Conservation (phyloP, 2,329 filamentous ascomycete species). For the Arthroderma sp. region DNA sequence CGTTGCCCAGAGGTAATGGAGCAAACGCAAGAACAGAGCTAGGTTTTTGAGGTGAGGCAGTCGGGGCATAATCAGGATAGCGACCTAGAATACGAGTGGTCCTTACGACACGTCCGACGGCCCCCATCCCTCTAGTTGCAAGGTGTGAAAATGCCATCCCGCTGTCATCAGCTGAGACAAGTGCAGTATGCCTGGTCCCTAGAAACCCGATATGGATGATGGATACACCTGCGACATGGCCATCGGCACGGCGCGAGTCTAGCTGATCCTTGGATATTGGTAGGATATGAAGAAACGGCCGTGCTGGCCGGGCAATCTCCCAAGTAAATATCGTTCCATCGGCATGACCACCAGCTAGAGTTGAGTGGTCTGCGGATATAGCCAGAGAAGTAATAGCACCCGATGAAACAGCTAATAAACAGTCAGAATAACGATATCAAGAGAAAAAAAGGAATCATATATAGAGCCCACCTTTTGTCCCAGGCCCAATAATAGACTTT, state of each 20-base stretch:
- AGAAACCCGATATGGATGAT: slow-evolving; percentile 91
- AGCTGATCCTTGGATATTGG: slow-evolving; percentile 57
- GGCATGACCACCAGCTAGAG: slow-evolving; percentile 77
- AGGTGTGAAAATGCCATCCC: slow-evolving; percentile 99
- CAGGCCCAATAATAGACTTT: slow-evolving; percentile 84
- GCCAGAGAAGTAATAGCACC: slow-evolving; percentile 78
- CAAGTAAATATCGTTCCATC: slow-evolving; percentile 92
- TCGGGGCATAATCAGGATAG: slow-evolving; percentile 59
- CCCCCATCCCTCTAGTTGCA: slow-evolving; percentile 77
- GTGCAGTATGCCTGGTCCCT: slow-evolving; percentile 80
- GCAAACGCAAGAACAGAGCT: slow-evolving; percentile 91
- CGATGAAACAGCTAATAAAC: slow-evolving; percentile 63
- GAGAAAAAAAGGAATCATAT: background rate
- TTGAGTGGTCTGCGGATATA: slow-evolving; percentile 86
- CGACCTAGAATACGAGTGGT: slow-evolving; percentile 82
- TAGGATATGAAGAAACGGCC: slow-evolving; percentile 78
- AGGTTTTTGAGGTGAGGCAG: slow-evolving; percentile 61
- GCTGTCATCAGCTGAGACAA: slow-evolving; percentile 86
- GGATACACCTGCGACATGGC: slow-evolving; percentile 64
- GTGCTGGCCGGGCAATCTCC: slow-evolving; percentile 72
- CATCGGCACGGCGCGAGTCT: slow-evolving; percentile 59
- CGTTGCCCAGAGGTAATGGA: slow-evolving; percentile 82
- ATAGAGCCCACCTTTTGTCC: slow-evolving; percentile 60
- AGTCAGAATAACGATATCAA: background rate
- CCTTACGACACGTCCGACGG: slow-evolving; percentile 73